These are phyloP conservation scores for Auricularia auricula-judae DNA, from an alignment of 768 basidiomycete genomes.

Conservation along the genomic window DNA sequence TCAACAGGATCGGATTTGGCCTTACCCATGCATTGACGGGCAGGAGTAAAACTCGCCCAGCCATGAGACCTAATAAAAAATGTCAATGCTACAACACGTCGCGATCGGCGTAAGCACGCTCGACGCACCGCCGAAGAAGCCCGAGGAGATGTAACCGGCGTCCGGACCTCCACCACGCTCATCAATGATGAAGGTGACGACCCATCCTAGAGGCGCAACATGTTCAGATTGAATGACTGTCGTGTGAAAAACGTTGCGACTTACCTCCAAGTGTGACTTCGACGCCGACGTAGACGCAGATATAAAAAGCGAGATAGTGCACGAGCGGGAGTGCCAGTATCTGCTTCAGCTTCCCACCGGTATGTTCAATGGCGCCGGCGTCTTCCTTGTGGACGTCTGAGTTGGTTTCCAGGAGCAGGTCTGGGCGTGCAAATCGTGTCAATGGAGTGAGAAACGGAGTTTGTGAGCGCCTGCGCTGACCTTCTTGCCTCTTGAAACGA, in stretches of 20 bases:
- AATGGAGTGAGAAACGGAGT: background rate
- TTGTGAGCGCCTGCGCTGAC: background rate
- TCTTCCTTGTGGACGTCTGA: background rate
- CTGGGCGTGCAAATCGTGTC: background rate
- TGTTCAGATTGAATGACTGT: background rate
- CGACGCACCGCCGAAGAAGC: constrained; percentile 20
- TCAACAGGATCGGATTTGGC: background rate
- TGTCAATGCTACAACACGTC: too few species aligned
- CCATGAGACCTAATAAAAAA: constrained; percentile 30
- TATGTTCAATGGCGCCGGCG: background rate
- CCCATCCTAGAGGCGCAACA: constrained; percentile 15
- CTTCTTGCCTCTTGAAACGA: background rate
- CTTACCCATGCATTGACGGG: constrained; percentile 33
- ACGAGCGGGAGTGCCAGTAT: constrained; percentile 43
- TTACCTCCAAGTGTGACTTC: constrained; percentile 46
- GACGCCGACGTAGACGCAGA: constrained; percentile 57
- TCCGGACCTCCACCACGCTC: constrained; percentile 9
- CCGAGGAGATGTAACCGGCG: constrained; percentile 23
- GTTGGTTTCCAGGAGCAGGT: background rate
- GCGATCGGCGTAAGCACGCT: constrained; percentile 12
- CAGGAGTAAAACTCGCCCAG: constrained; percentile 43
- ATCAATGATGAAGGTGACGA: constrained; percentile 13
- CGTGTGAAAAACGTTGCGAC: background rate
- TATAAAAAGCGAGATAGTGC: constrained; percentile 52
- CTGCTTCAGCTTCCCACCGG: constrained; percentile 16